A percentile compares a stretch with the other conserved stretches of the same genome.
These are phyloP conservation scores for Mangifera indica DNA, from an alignment of 345 rosid species.

Conservation along the genomic window DNA sequence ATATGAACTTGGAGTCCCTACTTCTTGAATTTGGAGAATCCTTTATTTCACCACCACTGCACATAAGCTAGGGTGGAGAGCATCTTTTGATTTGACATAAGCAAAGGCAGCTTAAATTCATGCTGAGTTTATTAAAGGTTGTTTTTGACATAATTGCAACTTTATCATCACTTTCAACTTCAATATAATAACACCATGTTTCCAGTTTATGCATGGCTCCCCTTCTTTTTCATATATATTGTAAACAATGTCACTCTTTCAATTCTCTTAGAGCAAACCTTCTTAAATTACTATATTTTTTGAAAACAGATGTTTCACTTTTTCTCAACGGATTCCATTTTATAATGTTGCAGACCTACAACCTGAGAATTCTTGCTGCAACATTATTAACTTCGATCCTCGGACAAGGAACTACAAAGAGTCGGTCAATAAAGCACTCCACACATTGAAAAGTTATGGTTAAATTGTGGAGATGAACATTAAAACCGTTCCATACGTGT, in stretches of 20 bases:
- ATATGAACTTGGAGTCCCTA: too few species aligned
- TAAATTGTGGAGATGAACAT: background rate
- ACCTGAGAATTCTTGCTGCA: too few species aligned
- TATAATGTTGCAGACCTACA: too few species aligned
- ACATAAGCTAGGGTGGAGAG: too few species aligned
- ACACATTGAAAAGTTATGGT: background rate
- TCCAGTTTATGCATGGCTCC: background rate
- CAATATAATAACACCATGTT: background rate
- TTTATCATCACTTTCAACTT: conserved; percentile 5
- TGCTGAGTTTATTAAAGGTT: conserved; percentile 16
- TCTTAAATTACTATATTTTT: background rate
- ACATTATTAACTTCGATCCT: too few species aligned
- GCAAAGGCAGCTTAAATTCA: conserved; percentile 5
- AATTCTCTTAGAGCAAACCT: background rate
- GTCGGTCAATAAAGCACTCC: background rate
- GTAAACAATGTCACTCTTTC: background rate
- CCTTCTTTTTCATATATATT: background rate
- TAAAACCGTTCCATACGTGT: conserved; percentile 7
- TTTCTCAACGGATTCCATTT: background rate
- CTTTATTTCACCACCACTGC: too few species aligned
- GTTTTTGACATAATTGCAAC: background rate
- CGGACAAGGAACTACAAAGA: background rate
- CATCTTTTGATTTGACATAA: background rate
- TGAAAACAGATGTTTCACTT: background rate
- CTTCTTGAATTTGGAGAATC: too few species aligned